Evolutionary conservation across 2,329 filamentous ascomycete genomes (phyloP).

Genomic region (Delphinella strobiligena): DNA sequence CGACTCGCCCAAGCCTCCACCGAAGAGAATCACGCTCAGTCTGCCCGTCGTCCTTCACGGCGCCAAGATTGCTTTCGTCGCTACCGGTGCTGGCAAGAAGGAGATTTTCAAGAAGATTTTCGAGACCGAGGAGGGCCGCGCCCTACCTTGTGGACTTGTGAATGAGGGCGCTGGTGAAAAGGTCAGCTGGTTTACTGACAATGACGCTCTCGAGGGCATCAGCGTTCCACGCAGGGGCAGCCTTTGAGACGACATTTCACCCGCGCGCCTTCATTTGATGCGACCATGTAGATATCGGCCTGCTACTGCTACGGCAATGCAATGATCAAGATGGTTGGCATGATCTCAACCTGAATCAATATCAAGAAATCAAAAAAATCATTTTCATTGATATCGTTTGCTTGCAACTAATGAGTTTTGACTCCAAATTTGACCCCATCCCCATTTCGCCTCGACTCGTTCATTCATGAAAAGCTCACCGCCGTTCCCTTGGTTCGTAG

Average conservation of each 20-base stretch:
- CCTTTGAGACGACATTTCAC: slow-evolving; percentile 26
- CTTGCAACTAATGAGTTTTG: too few relatives aligned
- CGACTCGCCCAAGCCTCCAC: slow-evolving; percentile 89
- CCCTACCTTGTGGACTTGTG: slow-evolving; percentile 74
- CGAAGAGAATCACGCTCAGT: slow-evolving; percentile 81
- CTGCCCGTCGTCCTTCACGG: slow-evolving; percentile 83
- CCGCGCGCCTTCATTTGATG: not conserved
- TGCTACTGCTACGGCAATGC: not conserved
- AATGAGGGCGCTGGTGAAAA: slow-evolving; percentile 76
- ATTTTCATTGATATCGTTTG: too few relatives aligned
- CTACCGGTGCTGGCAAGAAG: slow-evolving; percentile 81
- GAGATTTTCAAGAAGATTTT: slow-evolving; percentile 89
- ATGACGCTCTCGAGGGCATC: slow-evolving; percentile 74
- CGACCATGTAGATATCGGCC: not conserved
- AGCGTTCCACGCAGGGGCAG: slow-evolving; percentile 64
- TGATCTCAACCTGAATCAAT: too few relatives aligned
- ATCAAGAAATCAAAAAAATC: too few relatives aligned
- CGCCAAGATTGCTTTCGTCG: slow-evolving; percentile 78
- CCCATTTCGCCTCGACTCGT: too few relatives aligned
- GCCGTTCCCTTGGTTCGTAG: too few relatives aligned
- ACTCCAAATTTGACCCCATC: too few relatives aligned
- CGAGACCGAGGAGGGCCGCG: slow-evolving; percentile 57
- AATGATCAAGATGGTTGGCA: too few relatives aligned
- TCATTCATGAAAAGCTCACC: too few relatives aligned
- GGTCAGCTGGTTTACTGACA: slow-evolving; percentile 91